Evolutionary conservation across 2,329 filamentous ascomycete species (phyloP), one percentile per base, ranked within the genome.

Genomic region (Claviceps paspali): DNA sequence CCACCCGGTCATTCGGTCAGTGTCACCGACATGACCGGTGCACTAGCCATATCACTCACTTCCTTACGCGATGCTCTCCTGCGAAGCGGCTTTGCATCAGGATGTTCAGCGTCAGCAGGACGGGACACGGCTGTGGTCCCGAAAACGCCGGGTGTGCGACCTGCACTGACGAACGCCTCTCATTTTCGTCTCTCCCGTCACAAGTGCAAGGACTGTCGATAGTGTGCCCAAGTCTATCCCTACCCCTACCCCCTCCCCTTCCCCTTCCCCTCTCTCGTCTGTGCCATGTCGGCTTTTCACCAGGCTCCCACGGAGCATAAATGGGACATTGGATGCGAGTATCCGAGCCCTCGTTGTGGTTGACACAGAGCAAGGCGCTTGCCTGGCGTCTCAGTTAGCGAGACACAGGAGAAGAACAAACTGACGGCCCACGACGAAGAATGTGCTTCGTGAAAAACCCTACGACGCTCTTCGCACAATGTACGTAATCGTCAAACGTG

Each of bases 311-410:
- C 19, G 18, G 24, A 18, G 29, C 24, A 27, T n/a, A 7, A n/a
- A 27, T 36, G 15, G 29, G 34, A 36, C 21, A 19, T 26, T 23
- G 17, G 24, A 42, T 42, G 40, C 32, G 26, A 33, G 37, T 35
- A 42, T 38, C 37, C 37, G 40, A 35, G 24, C 33, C 24, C 24
- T 37, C 29, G 24, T 21, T n/a, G 11, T 12, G 15, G 24, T 26
- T 28, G 19, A 17, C 27, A 17, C 29, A 35, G 18, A 35, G 29
- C 21, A 28, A 31, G 33, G 36, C 30, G 26, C 35, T 24, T 28
- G 18, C 27, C 29, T 30, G 36, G 24, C 40, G 40, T 42, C 40
- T 39, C 40, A 42, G 30, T 42, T 42, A 35, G 40, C 40, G 40
- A 42, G 37, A 29, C 23, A 26, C 18, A 29, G 29, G 24, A 36